These are phyloP conservation scores for Betula pendula DNA, from an alignment of 306 rosid species.

Conservation along the genomic window DNA sequence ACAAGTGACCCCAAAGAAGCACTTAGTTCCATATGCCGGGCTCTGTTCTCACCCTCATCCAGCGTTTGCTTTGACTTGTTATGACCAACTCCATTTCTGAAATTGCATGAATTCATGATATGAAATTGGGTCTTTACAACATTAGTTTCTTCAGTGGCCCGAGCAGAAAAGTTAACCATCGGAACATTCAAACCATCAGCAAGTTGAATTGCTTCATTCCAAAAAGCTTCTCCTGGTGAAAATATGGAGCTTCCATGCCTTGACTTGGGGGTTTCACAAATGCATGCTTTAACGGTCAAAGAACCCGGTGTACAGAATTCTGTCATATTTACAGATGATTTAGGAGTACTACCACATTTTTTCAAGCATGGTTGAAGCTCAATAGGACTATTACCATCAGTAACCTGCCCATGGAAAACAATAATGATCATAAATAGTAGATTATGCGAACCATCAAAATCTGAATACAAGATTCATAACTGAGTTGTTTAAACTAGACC, in stretches of 20 bases:
- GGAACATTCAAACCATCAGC: constrained; percentile 80
- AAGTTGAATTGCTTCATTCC: constrained; percentile 90
- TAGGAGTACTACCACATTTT: constrained; percentile 63
- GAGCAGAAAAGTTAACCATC: constrained; percentile 34
- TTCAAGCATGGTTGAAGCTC: constrained; percentile 49
- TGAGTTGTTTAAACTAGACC: constrained; percentile 6
- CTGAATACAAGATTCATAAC: constrained; percentile 11
- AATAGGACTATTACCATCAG: constrained; percentile 30
- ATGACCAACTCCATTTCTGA: constrained; percentile 46
- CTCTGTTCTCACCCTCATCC: constrained; percentile 44
- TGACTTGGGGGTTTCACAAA: constrained; percentile 70
- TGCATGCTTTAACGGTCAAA: constrained; percentile 46
- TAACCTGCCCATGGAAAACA: constrained; percentile 45
- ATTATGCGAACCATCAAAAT: constrained; percentile 20
- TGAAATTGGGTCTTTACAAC: constrained; percentile 36
- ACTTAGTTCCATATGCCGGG: constrained; percentile 30
- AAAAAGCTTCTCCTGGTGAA: constrained; percentile 96
- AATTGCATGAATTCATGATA: constrained; percentile 46
- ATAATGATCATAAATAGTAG: constrained; percentile 16
- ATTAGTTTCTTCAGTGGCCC: constrained; percentile 40
- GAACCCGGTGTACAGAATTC: constrained; percentile 76
- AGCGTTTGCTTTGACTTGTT: constrained; percentile 45
- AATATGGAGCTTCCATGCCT: constrained; percentile 68
- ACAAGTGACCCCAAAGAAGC: constrained; percentile 39
- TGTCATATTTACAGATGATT: constrained; percentile 33